Evolutionary conservation across 768 basidiomycete species (phyloP).

Genomic region (Stropharia rugosoannulata): DNA sequence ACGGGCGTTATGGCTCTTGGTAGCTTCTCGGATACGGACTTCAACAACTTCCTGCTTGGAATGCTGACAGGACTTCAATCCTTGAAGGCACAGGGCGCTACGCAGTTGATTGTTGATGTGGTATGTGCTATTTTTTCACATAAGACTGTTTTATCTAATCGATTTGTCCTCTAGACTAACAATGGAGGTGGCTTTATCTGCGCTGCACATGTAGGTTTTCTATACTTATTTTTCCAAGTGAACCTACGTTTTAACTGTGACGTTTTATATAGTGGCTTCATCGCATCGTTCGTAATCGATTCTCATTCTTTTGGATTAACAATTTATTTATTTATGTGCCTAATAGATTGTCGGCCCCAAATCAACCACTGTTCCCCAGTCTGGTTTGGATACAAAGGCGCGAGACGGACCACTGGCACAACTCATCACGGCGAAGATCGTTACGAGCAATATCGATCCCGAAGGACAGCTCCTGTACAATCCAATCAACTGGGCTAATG

Average conservation of each 20-base stretch:
- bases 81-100: constrained; percentile 51
- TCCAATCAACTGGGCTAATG: constrained; percentile 46
- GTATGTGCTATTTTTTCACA: constrained; percentile 24
- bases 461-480: constrained; percentile 44
- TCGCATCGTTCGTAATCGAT: constrained; percentile 36
- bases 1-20: constrained; percentile 61
- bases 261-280: constrained; percentile 37
- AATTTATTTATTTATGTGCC: background rate
- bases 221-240: background rate
- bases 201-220: constrained; percentile 49
- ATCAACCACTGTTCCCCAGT: constrained; percentile 51
- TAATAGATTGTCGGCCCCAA: constrained; percentile 52
- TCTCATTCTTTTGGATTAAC: background rate
- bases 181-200: constrained; percentile 61
- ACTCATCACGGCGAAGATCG: constrained; percentile 43
- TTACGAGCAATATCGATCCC: constrained; percentile 44
- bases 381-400: constrained; percentile 51
- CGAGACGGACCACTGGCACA: constrained; percentile 51
- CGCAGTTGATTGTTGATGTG: constrained; percentile 58
- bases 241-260: background rate
- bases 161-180: constrained; percentile 33
- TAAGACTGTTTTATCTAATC: background rate
- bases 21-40: constrained; percentile 50
- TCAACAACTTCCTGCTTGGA: constrained; percentile 38
- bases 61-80: constrained; percentile 47